Evolutionary conservation across 1,284 basidiomycete species (phyloP), one percentile per base, ranked within the genome.

Genomic region (Agaricales sp.): DNA sequence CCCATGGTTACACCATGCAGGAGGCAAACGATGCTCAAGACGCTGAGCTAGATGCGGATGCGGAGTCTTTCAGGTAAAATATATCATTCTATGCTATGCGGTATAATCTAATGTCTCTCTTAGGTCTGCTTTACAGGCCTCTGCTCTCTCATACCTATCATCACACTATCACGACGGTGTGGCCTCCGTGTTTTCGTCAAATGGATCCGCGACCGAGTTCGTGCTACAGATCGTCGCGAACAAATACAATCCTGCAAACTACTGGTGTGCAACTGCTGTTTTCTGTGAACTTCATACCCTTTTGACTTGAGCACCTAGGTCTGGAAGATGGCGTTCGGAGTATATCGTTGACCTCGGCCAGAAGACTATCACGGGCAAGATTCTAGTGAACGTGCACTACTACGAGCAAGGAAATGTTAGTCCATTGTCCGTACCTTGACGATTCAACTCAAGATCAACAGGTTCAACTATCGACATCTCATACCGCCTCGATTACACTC

Each of bases 351-450:
- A 87, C 59, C 59, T 84, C 14, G 70, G 67, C 26, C 68, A 72
- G 38, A 75, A 74, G 53, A 73, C 66, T 52, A 65, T 88, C 12
- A 59, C 67, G 19, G 85, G 92, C 0, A 80, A 70, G 55, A 78
- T 93, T 22, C 67, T 84, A 18, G 77, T 92, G 44, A 88, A 92
- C 59, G 85, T 95, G 20, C 93, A 97, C 64, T 97, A 97, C 62
- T 97, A 92, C 61, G 93, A 97, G 64, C 92, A 95, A 66, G 93
- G 92, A 58, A 94, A 94, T 61, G 93, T 92, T 54, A 51, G 75
- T 62, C n/a, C 24, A 20, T 30, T 48, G 11, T 12, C 43, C 20
- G 24, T 19, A n/a, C 41, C n/a, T 25, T 18, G 18, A 44, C 58
- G 8, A 38, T 12, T 23, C 25, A 24, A 43, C 35, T 50, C 53